phyloP scores from a whole-genome alignment of 164 flowering plant genomes.

The Stephania japonica region DNA sequence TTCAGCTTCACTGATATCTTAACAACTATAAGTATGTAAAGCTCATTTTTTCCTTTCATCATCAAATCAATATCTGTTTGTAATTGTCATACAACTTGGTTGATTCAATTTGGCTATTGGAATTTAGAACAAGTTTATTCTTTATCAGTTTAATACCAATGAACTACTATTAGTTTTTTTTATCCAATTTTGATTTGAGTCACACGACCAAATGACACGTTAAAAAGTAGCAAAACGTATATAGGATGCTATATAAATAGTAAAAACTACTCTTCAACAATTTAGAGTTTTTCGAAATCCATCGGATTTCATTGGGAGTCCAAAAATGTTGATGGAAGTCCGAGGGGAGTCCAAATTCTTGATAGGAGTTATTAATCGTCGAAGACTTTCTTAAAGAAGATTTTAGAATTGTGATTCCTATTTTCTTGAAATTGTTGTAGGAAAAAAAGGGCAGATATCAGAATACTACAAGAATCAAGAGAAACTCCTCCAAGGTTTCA shows the following conservation, averaged over 20 bases:
- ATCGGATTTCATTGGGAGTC: too few relatives aligned
- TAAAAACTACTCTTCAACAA: too few relatives aligned
- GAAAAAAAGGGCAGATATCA: constrained; percentile 49
- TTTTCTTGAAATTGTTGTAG: constrained; percentile 22
- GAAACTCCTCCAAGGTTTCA: constrained; percentile 67
- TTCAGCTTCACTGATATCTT: constrained; percentile 4
- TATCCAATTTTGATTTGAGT: too few relatives aligned
- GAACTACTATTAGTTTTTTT: too few relatives aligned
- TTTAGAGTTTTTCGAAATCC: too few relatives aligned
- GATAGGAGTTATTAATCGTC: too few relatives aligned
- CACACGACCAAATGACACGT: too few relatives aligned
- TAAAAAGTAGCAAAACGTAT: too few relatives aligned
- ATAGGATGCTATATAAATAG: too few relatives aligned
- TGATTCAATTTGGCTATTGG: neutral
- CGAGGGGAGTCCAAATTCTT: neutral
- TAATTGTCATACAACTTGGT: too few relatives aligned
- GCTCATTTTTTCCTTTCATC: neutral
- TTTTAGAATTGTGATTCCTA: neutral
- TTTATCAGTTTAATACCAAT: neutral
- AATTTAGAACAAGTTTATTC: neutral
- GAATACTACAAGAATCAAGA: constrained; percentile 83
- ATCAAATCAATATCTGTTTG: neutral
- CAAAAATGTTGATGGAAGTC: neutral
- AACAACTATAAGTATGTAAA: constrained; percentile 1
- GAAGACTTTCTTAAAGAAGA: neutral